phyloP scores from a whole-genome alignment of 371 early-diverging fungal genomes.

The Chytridium lagenaria region DNA sequence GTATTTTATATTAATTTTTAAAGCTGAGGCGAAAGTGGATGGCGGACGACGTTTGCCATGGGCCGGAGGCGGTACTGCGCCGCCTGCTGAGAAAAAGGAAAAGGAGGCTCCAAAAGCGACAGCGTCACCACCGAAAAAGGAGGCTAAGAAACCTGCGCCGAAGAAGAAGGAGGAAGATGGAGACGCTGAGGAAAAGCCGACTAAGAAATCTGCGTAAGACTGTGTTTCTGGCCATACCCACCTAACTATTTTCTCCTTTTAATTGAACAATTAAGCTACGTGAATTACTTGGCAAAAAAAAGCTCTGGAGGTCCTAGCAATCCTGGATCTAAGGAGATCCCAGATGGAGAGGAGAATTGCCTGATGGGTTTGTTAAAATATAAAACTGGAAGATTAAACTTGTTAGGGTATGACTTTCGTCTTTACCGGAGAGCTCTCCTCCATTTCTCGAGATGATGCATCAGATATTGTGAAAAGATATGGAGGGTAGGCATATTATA shows the following conservation, averaged over 20 bases:
- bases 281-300: slow-evolving; percentile 26
- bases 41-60: background rate
- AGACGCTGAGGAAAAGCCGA: slow-evolving; percentile 2
- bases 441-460: slow-evolving; percentile 78
- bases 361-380: too few relatives aligned
- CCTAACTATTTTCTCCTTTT: background rate
- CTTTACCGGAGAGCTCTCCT: slow-evolving; percentile 86
- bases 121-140: background rate
- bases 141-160: background rate
- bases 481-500: slow-evolving; percentile 80
- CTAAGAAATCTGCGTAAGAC: slow-evolving; percentile 24
- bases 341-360: slow-evolving; percentile 80
- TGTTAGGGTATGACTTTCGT: slow-evolving; percentile 89
- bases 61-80: background rate
- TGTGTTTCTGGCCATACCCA: background rate
- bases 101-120: background rate
- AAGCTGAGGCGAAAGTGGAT: background rate
- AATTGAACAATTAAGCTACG: too few relatives aligned
- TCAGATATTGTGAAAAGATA: slow-evolving; percentile 86
- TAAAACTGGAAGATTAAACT: too few relatives aligned
- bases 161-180: background rate
- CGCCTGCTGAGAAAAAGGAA: background rate
- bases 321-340: slow-evolving; percentile 74
- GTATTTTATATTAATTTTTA: too few relatives aligned
- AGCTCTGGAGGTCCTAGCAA: slow-evolving; percentile 59